Evolutionary conservation across 2,329 filamentous ascomycete species (phyloP), one percentile per base, ranked within the genome.

Genomic region (Ceratocystis destructans): DNA sequence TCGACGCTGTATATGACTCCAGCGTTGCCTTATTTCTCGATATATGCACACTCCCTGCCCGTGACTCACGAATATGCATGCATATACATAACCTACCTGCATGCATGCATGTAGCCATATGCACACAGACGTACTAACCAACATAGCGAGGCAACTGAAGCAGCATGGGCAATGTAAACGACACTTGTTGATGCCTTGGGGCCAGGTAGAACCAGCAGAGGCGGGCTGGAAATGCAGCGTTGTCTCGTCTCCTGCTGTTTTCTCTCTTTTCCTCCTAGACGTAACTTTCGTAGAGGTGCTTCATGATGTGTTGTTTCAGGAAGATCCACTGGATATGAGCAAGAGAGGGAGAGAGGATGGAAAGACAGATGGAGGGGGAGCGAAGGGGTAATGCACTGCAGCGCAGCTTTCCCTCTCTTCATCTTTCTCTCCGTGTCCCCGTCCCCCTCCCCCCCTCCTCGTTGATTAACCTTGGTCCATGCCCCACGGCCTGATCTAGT

Each of bases 241-340:
- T 5, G 25, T 22, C 10, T 15, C 22, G 20, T 53, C 20, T 6
- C 22, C 48, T 53, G 17, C 46, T 15, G 3, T 37, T 57, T 4
- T 53, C 48, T 57, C 10, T 57, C 4, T 15, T 8, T n/a, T 31
- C 28, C 55, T 25, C 8, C 8, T 17, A 5, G 5, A 10, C 22
- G 17, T 17, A 25, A 28, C 17, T 8, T 8, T 31, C 28, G 55
- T 20, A n/a, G 55, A 37, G 15, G 12, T 59, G 55, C 55, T 33
- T 59, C 55, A 59, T n/a, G 55, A 15, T 37, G 1, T 59, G 55
- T 37, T 31, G 55, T 59, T 59, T 59, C 55, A 59, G 28, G 55
- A 33, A 31, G 33, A 37, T 59, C 55, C 55, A 59, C 55, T 59
- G 55, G 55, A 37, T 20, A 12, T 5, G 55, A 59, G 31, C 6